Base-by-base conservation (phyloP, 1,139 yeast species). In the Debaryomyces nepalensis region DNA sequence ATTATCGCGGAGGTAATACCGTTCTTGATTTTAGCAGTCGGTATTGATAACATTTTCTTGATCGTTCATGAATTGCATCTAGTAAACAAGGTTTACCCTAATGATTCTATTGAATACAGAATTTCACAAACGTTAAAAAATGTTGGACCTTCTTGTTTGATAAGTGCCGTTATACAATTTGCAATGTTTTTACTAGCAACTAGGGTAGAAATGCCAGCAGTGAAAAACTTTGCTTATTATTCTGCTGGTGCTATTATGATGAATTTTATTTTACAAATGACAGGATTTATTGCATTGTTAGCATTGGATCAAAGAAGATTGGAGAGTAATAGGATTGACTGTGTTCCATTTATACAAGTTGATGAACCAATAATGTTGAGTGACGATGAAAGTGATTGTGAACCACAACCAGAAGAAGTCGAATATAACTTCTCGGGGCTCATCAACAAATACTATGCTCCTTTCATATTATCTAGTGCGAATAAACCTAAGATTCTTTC, bases 1-100 rank as follows among this genome's bases (percentile, higher is more conserved):
- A 91, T 93, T 49, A 89, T 93, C 49, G 97, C 98, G 1, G 98
- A 93, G 59, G 98, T 93, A 3, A 93, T 93, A 33, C 98, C 98
- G n/a, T 93, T 93, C 56, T 68, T 93, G 55, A 86, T 93, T 4
- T 71, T 93, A 47, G 99, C 99, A 0, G 84, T 93, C 43, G 99
- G 99, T 11, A 93, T 93, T 20, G 99, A 93, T 63, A 93, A 93
- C 58, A 87, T 93, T 24, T 93, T 91, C 58, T 68, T 93, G 50
- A 79, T 93, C 18, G 85, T 89, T 1, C 93, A 89, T 60, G 96
- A 89, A 56, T 69, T 87, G 38, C 80, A 82, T 33, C 65, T 73
- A 19, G 75, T 84, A 11, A 76, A 76, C 44, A 70, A 73, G 67
- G 1, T 64, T 64, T 45, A 73, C 78, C 7, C 40, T 10, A 37